Percentiles rank a stretch among this genome's conserved stretches.
Evolutionary conservation across 2,329 filamentous ascomycete genomes (phyloP).

Genomic region (Neopestalotiopsis sp.): DNA sequence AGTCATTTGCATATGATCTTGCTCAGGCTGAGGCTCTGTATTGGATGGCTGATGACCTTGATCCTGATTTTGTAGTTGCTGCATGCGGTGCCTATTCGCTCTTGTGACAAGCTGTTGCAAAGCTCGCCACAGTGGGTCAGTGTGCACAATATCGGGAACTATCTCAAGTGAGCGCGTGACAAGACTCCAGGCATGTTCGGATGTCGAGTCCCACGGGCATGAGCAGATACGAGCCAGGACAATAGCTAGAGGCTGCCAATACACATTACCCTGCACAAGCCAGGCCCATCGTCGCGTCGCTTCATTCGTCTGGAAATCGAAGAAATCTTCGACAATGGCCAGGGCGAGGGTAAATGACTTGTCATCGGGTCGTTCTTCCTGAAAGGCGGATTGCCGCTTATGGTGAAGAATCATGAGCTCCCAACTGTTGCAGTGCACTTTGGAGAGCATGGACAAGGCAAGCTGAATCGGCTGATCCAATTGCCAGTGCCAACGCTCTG

Average conservation of each 20-base stretch:
- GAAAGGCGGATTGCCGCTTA: not conserved
- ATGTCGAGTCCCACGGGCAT: not conserved
- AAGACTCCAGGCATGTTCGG: not conserved
- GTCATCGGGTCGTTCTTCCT: not conserved
- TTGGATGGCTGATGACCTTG: not conserved
- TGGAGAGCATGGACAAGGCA: not conserved
- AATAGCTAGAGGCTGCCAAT: not conserved
- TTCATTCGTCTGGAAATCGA: not conserved
- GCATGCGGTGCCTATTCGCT: not conserved
- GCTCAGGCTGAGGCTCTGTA: not conserved
- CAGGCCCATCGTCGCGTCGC: not conserved
- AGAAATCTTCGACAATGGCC: not conserved
- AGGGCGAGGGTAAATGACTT: not conserved
- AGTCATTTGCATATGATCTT: not conserved
- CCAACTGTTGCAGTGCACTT: not conserved
- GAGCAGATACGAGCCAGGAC: not conserved
- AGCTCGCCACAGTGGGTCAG: not conserved
- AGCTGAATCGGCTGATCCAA: constrained; percentile 1
- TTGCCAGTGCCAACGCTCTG: not conserved
- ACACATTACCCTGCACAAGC: not conserved
- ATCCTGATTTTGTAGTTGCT: not conserved
- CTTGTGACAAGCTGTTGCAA: not conserved
- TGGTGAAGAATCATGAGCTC: not conserved
- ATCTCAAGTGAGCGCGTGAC: not conserved
- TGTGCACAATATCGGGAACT: not conserved